Base-by-base conservation (phyloP, 1,139 yeast genomes). In the Pichia sp. region DNA sequence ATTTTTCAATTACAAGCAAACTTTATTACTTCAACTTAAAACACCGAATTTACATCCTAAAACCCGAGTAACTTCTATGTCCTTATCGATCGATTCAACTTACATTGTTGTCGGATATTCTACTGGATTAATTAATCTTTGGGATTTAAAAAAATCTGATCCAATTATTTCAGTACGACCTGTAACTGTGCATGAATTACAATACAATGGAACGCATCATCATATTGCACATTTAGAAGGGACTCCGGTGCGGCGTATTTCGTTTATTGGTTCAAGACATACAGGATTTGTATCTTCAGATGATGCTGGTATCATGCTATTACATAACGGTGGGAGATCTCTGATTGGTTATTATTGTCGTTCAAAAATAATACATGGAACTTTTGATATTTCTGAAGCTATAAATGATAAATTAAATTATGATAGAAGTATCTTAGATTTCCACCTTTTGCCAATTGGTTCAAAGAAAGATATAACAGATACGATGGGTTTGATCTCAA, bases 1-100 rank as follows among this genome's bases (percentile, higher is more conserved):
- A 20, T 67, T 81, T 2, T 86, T 82, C 60, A 82, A 79, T 56
- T 83, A 80, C 54, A 73, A 71, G 40, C 95, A 86, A 60, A 38
- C 42, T 2, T 34, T 56, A 1, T 30, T 51, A 2, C 36, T 36
- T 4, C 48, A 45, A 10, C 23, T 56, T 0, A 71, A 41, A 26
- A 25, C 48, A 16, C 7, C 33, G 20, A 24, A 43, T 37, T 10
- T 33, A 10, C 23, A 25, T 52, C 63, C 33, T 52, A 56, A 10
- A 51, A 53, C 30, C 48, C 55, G 28, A 58, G 59, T 16, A 35
- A 59, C 23, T 60, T 59, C 45, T 54, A 61, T 42, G 80, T 37
- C 46, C 0, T 57, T 72, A 12, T 74, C 80, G 1, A 63, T 71
- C 4, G 83, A 78, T 55, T 76, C 76, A 5, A 70, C 75, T 0